A percentile compares a stretch with the other conserved stretches of the same genome.
These are phyloP conservation scores for Pythium aphanidermatum DNA, from an alignment of 352 stramenopile species.

Conservation along the genomic window DNA sequence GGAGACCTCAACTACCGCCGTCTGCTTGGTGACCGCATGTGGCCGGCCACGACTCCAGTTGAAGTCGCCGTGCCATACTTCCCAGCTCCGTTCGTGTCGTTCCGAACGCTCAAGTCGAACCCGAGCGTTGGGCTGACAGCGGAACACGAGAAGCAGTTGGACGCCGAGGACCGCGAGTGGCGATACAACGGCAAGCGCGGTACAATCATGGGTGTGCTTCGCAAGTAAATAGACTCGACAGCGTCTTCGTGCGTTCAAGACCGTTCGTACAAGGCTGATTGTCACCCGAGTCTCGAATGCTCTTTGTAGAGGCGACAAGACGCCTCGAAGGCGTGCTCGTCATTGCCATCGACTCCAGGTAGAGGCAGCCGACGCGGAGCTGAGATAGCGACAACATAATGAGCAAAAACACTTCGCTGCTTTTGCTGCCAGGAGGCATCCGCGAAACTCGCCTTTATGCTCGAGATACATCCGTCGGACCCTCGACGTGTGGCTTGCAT, in stretches of 20 bases:
- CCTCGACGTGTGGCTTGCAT: not conserved
- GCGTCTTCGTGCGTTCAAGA: too few relatives aligned
- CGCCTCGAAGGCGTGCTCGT: too few relatives aligned
- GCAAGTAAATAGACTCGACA: too few relatives aligned
- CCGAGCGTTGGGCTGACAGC: constrained; percentile 48
- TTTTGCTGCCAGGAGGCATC: too few relatives aligned
- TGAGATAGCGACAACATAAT: too few relatives aligned
- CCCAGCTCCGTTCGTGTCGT: constrained; percentile 50
- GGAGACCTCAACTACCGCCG: constrained; percentile 97
- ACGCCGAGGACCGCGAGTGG: constrained; percentile 52
- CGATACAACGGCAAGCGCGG: constrained; percentile 61
- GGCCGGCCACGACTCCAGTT: constrained; percentile 80
- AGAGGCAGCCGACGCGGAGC: too few relatives aligned
- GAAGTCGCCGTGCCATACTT: constrained; percentile 80
- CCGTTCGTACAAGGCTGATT: too few relatives aligned
- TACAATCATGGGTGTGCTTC: constrained; percentile 58
- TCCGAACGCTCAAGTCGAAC: constrained; percentile 73
- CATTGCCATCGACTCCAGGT: too few relatives aligned
- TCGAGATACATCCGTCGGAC: not conserved
- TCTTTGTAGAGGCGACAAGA: too few relatives aligned
- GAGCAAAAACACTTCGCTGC: not conserved
- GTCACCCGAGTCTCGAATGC: too few relatives aligned
- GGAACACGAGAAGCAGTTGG: constrained; percentile 32
- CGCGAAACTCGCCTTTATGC: not conserved
- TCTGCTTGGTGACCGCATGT: constrained; percentile 91